Percentiles rank a stretch among this genome's conserved stretches.
phyloP scores from a whole-genome alignment of 176 grass and related monocot species.

The Zoysia pacifica region DNA sequence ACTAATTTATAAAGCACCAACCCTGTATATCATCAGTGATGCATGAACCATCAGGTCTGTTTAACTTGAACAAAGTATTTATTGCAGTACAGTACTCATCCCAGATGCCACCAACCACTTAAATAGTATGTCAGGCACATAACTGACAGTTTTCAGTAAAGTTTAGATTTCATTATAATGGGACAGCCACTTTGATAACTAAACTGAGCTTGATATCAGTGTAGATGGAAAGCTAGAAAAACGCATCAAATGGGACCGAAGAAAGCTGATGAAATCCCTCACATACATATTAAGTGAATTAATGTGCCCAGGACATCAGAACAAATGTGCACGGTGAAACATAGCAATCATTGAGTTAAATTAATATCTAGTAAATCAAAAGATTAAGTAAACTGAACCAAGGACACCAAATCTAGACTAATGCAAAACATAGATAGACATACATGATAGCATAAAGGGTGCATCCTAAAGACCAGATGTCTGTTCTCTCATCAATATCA shows the following conservation, averaged over 20 bases:
- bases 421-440: slow-evolving; percentile 26
- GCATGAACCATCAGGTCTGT: background rate
- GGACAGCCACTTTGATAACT: background rate
- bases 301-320: background rate
- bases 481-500: slow-evolving; percentile 84
- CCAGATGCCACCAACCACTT: background rate
- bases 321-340: background rate
- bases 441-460: slow-evolving; percentile 83
- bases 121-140: background rate
- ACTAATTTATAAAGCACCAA: background rate
- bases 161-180: background rate
- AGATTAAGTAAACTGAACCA: slow-evolving; percentile 15
- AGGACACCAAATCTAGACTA: background rate
- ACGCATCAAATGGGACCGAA: background rate
- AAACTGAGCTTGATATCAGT: slow-evolving; percentile 1
- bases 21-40: background rate
- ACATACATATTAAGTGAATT: background rate
- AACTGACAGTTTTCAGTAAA: background rate
- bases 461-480: slow-evolving; percentile 90
- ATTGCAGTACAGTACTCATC: slow-evolving; percentile 7
- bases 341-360: slow-evolving; percentile 3
- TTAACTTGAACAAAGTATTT: background rate
- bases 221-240: background rate
- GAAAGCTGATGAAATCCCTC: background rate
- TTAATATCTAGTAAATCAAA: background rate